These are phyloP conservation scores for Trametes cingulata DNA, from an alignment of 768 basidiomycete genomes.

Conservation along the genomic window DNA sequence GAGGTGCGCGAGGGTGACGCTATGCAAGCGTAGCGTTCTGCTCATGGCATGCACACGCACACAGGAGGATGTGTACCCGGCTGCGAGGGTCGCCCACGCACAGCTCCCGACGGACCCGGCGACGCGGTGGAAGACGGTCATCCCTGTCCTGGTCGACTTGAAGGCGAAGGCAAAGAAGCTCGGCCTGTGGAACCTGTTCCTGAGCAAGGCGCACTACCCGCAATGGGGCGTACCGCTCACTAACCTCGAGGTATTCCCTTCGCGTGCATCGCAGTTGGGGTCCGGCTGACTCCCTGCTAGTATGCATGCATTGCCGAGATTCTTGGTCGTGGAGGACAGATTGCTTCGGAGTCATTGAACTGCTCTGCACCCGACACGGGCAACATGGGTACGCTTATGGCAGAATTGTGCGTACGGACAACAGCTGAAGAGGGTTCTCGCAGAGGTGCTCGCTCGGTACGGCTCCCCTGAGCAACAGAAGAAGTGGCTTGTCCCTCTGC, in stretches of 20 bases:
- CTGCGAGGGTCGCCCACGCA: slow-evolving; percentile 70
- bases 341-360: slow-evolving; percentile 87
- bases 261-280: neutral
- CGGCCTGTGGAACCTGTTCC: slow-evolving; percentile 97
- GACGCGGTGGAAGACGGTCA: slow-evolving; percentile 81
- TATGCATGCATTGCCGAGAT: slow-evolving; percentile 98
- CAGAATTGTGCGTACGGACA: neutral
- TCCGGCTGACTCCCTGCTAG: slow-evolving; percentile 39
- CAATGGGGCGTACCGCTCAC: slow-evolving; percentile 85
- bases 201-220: slow-evolving; percentile 93
- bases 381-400: slow-evolving; percentile 78
- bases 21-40: neutral
- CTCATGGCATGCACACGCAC: neutral
- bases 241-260: slow-evolving; percentile 80
- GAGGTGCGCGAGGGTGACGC: slow-evolving; percentile 50
- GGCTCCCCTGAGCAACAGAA: slow-evolving; percentile 90
- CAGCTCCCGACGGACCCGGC: slow-evolving; percentile 78
- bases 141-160: slow-evolving; percentile 79
- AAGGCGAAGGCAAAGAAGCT: slow-evolving; percentile 85
- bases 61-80: slow-evolving; percentile 88
- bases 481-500: slow-evolving; percentile 83
- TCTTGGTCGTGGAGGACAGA: slow-evolving; percentile 78
- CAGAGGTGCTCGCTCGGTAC: slow-evolving; percentile 96
- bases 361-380: slow-evolving; percentile 98
- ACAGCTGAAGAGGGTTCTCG: neutral